These are phyloP conservation scores for Nicotiana obtusifolia DNA, from an alignment of 257 asterid species.

Conservation along the genomic window DNA sequence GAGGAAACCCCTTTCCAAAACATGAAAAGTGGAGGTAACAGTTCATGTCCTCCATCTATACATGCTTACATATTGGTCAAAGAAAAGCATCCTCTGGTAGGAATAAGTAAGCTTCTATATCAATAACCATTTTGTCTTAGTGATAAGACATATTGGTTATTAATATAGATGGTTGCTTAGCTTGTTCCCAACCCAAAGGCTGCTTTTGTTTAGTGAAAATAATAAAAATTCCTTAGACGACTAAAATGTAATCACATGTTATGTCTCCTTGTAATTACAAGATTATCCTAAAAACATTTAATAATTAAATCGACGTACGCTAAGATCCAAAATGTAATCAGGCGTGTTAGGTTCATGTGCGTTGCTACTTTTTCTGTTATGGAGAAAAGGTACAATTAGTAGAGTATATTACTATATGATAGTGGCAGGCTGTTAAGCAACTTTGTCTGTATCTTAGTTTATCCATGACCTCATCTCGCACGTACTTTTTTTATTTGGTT, in stretches of 20 bases:
- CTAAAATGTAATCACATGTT: not conserved
- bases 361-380: not conserved
- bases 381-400: not conserved
- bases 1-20: not conserved
- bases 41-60: not conserved
- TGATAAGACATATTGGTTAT: not conserved
- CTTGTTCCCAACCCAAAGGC: not conserved
- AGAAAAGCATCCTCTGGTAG: not conserved
- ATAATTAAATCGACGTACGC: too few species aligned
- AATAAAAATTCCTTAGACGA: not conserved
- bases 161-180: not conserved
- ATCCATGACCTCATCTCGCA: not conserved
- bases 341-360: not conserved
- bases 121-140: not conserved
- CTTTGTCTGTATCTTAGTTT: not conserved
- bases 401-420: not conserved
- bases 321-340: not conserved
- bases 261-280: not conserved
- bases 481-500: too few species aligned
- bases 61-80: not conserved
- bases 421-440: not conserved
- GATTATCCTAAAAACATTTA: not conserved
- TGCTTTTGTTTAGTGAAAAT: not conserved
- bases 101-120: not conserved
- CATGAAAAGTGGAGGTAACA: not conserved